phyloP scores from a whole-genome alignment of 1,284 basidiomycete genomes.

The Trametes sp. region DNA sequence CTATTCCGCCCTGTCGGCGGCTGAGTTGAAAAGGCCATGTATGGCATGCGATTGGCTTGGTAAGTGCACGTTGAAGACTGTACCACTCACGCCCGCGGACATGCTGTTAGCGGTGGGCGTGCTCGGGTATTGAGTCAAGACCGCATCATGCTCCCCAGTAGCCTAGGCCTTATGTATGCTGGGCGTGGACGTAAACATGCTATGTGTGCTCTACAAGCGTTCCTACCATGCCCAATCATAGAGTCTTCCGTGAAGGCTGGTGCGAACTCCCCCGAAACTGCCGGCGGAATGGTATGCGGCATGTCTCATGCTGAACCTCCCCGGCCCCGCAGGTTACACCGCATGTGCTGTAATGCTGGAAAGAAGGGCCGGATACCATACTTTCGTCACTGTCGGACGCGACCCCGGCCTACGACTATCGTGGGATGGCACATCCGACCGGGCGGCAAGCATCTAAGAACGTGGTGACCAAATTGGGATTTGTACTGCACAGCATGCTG shows the following conservation, averaged over 20 bases:
- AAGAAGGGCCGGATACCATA: too few relatives aligned
- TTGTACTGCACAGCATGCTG: slow-evolving; percentile 22
- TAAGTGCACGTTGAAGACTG: not conserved
- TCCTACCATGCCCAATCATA: not conserved
- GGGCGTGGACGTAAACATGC: not conserved
- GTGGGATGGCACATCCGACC: not conserved
- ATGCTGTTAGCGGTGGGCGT: not conserved
- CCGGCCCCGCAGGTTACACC: not conserved
- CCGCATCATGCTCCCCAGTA: not conserved
- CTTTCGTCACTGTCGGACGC: not conserved
- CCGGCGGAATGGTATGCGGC: too few relatives aligned
- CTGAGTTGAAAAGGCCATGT: not conserved
- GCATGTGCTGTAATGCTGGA: too few relatives aligned
- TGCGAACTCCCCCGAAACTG: not conserved
- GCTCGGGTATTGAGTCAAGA: not conserved
- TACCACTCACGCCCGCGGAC: not conserved
- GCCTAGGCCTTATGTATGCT: not conserved
- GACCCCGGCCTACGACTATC: not conserved
- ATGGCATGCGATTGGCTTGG: not conserved
- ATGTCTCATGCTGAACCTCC: not conserved
- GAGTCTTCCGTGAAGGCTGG: not conserved
- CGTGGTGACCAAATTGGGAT: not conserved
- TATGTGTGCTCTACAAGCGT: not conserved
- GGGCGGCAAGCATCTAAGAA: not conserved
- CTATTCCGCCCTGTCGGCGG: not conserved